Conservation (phyloP, 768 basidiomycete species). For the Pleurotus pulmonarius region DNA sequence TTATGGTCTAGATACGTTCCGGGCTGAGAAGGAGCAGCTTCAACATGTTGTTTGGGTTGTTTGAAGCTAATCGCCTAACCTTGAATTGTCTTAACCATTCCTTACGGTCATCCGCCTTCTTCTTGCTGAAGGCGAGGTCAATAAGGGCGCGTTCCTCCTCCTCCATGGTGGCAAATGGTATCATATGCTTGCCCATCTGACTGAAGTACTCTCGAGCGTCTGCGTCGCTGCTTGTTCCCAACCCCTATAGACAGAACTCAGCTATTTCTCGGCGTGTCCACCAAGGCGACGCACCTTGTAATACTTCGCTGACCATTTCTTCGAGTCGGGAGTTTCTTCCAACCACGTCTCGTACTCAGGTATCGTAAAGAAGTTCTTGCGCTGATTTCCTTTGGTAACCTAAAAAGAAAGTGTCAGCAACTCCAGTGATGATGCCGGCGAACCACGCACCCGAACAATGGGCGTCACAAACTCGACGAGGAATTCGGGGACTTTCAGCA, state of each 20-base stretch:
- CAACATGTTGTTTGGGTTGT: conserved; percentile 6
- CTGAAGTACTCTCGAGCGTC: conserved; percentile 94
- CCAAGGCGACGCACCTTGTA: conserved; percentile 71
- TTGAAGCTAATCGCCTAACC: conserved; percentile 32
- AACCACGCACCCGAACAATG: conserved; percentile 77
- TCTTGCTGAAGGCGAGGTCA: conserved; percentile 99
- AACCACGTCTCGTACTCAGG: conserved; percentile 96
- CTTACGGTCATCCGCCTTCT: conserved; percentile 97
- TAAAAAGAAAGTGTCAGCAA: conserved; percentile 19
- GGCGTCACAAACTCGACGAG: conserved; percentile 98
- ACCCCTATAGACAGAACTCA: conserved; percentile 55
- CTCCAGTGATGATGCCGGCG: background rate
- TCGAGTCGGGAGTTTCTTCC: conserved; percentile 67
- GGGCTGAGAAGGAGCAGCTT: conserved; percentile 44
- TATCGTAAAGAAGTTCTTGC: conserved; percentile 91
- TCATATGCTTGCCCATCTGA: conserved; percentile 90
- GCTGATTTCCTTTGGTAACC: conserved; percentile 77
- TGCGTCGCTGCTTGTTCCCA: conserved; percentile 87
- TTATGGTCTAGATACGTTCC: conserved; percentile 93
- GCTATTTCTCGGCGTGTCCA: background rate
- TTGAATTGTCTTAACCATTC: conserved; percentile 96
- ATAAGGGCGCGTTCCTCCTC: conserved; percentile 85
- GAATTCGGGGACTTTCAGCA: conserved; percentile 87
- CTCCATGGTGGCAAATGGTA: conserved; percentile 81
- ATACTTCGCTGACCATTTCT: conserved; percentile 92